Base-by-base conservation (phyloP, 2,329 filamentous ascomycete genomes). In the Camillea tinctor region DNA sequence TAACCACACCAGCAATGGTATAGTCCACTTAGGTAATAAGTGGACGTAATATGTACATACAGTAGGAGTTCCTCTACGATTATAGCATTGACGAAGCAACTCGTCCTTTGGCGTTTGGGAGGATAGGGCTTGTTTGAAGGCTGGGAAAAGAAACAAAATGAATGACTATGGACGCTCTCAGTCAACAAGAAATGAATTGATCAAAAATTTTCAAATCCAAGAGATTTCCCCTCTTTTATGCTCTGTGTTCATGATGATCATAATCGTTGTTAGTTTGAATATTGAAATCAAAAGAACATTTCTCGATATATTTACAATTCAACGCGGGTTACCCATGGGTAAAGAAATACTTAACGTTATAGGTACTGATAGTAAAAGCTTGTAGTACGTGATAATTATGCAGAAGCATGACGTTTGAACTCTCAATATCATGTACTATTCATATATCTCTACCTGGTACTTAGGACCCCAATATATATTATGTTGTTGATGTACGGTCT, bases 101-200 rank as follows among this genome's bases (percentile, higher is more conserved):
- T 61, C 50, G 62, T 60, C 62, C 64, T 66, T 58, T 53, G 64
- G 64, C 60, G 64, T 66, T 65, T 20, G 23, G 49, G 30, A 58
- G 59, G 50, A 11, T 57, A 55, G 36, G 36, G 17, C 13, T 44
- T 44, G 11, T 17, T 44, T 17, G 36, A 15, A 44, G 36, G 36
- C 60, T 56, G 49, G 58, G 59, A 53, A 60, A 30, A 30, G 7
- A 30, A 30, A 30, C 26, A 30, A 30, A 55, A 55, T 24, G 52
- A 56, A 58, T 55, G 52, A 61, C 59, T 59, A 57, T 63, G 55
- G 62, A 61, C 57, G 57, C 51, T 55, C 58, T 24, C 60, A 53
- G 17, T 24, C 50, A 56, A 60, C 50, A 58, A 17, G 60, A 63
- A 60, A 63, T 44, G 36, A 44, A 44, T 44, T 44, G 11, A 44